Conservation (phyloP, 352 stramenopile genomes). For the Globisporangium recalcitrans region DNA sequence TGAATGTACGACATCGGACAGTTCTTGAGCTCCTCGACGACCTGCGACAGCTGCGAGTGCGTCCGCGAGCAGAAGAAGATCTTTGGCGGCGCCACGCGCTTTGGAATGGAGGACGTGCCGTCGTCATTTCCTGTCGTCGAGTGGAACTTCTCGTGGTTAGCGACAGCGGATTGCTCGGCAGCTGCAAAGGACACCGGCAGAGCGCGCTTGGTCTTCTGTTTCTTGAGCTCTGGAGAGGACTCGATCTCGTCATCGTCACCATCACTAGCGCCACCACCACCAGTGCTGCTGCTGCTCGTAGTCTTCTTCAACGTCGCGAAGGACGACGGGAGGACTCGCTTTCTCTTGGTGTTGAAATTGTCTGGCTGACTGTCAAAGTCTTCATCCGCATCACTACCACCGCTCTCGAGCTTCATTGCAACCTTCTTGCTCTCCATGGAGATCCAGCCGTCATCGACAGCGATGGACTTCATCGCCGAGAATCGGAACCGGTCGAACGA, state of each 20-base stretch:
- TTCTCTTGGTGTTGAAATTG: background rate
- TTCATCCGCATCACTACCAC: background rate
- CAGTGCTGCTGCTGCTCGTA: background rate
- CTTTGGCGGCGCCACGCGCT: slow-evolving; percentile 36
- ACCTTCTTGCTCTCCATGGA: slow-evolving; percentile 43
- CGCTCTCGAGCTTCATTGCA: background rate
- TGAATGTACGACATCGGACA: slow-evolving; percentile 59
- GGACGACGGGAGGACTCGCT: slow-evolving; percentile 4
- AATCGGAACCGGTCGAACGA: slow-evolving; percentile 40
- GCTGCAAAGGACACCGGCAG: slow-evolving; percentile 26
- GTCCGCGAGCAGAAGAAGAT: slow-evolving; percentile 89
- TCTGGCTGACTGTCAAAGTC: slow-evolving; percentile 12
- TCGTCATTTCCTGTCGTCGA: background rate
- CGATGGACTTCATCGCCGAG: slow-evolving; percentile 8
- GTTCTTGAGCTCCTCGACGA: slow-evolving; percentile 76
- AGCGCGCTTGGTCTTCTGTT: slow-evolving; percentile 16
- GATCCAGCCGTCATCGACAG: slow-evolving; percentile 31
- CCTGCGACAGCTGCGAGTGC: slow-evolving; percentile 81
- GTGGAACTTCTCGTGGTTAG: slow-evolving; percentile 22
- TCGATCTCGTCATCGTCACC: slow-evolving; percentile 4
- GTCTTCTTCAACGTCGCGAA: background rate
- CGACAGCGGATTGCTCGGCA: background rate
- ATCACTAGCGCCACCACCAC: background rate
- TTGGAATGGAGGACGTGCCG: background rate
- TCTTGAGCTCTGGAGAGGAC: slow-evolving; percentile 10